Percentiles rank a stretch among this genome's conserved stretches.
Evolutionary conservation across 441 rosid species (phyloP).

Genomic region (Brassica balearica): DNA sequence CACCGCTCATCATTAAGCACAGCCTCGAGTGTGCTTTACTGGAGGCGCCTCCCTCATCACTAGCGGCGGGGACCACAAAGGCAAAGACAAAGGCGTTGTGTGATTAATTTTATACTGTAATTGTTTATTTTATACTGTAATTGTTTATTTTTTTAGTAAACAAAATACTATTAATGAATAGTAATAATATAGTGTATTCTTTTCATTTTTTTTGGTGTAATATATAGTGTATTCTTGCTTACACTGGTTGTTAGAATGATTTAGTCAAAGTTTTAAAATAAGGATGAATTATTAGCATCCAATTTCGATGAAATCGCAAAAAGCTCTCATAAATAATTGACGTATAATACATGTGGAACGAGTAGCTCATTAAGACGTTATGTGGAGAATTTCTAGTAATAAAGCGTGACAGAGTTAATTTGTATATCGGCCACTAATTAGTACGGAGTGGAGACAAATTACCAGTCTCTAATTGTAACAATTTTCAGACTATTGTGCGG

Average conservation of each 20-base stretch:
- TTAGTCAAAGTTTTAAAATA: not conserved
- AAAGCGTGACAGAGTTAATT: not conserved
- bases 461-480: not conserved
- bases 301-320: not conserved
- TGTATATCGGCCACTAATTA: not conserved
- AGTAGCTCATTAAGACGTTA: not conserved
- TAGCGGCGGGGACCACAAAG: too few species aligned
- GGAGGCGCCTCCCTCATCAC: too few species aligned
- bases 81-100: too few species aligned
- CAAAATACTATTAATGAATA: too few species aligned
- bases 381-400: not conserved
- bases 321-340: not conserved
- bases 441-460: not conserved
- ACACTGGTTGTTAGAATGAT: not conserved
- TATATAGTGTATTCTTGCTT: too few species aligned
- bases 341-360: not conserved
- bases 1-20: not conserved
- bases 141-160: too few species aligned
- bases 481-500: not conserved
- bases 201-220: too few species aligned
- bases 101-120: too few species aligned
- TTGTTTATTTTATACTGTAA: too few species aligned
- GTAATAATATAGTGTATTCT: too few species aligned
- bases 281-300: not conserved
- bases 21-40: not conserved